Evolutionary conservation across 2,329 filamentous ascomycete genomes (phyloP), one percentile per base, ranked within the genome.

Genomic region (Fusarium agapanthi): DNA sequence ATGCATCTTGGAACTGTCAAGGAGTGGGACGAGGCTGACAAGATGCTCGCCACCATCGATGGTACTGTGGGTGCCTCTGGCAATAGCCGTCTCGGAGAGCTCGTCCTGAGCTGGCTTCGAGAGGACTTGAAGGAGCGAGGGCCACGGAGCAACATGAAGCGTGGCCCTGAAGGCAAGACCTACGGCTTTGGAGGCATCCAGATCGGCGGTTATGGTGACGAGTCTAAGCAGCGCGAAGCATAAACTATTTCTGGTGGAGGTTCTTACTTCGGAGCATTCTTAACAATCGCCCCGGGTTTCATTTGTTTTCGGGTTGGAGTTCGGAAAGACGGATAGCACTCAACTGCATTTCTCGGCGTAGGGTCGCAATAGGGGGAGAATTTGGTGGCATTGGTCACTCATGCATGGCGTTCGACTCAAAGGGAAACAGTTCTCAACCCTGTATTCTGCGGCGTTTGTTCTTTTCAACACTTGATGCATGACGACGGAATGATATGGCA

Each of bases 1-100:
- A 98, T 99, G 95, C 92, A 95, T 79, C 82, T 97, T 51, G 96
- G 96, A 34, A 90, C 88, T 70, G 92, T 98, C 71, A 95, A 94
- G 86, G 93, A 97, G 82, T 97, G 92, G 91, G 95, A 95, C 4
- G 84, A 85, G 40, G 90, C 95, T 48, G 90, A 91, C 61, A 84
- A 86, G 38, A 95, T 96, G 84, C 86, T 94, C 56, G 84, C 87
- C 24, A 81, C 83, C 32, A 85, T 88, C 28, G 82, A 83, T 45
- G 77, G 77, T 44, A 79, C 79, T 40, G 78, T 82, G 28, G 80
- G 76, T 20, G 72, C 65, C 15, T 79, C 81, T 6, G 95, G 95
- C 40, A 97, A 98, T 81, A 96, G 93, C 77, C 89, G 90, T 62
- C 86, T 98, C 13, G 95, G 95, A 15, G 93, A 97, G 83, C 83